These are phyloP conservation scores for Colletotrichum theobromicola DNA, from an alignment of 2,329 filamentous ascomycete genomes.

Conservation along the genomic window DNA sequence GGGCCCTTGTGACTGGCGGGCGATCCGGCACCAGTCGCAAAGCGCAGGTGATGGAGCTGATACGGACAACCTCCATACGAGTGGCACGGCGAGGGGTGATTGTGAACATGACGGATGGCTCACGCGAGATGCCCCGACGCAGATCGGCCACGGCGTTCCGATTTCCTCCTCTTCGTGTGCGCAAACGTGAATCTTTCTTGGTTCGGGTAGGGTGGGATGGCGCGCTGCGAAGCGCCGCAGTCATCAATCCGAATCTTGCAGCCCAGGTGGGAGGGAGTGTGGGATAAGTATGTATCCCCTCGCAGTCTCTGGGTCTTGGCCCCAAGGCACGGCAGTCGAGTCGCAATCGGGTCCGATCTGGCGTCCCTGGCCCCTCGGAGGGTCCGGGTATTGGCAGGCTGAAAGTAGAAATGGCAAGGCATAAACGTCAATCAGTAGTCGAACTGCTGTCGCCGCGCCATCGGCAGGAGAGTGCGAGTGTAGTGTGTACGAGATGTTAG, in stretches of 20 bases:
- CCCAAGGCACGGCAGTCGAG: background rate
- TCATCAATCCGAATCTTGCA: background rate
- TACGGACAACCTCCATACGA: background rate
- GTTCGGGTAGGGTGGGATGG: constrained; percentile 7
- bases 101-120: background rate
- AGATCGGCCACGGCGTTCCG: background rate
- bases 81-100: background rate
- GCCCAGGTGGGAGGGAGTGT: background rate
- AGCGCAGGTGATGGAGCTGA: background rate
- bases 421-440: background rate
- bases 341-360: constrained; percentile 10
- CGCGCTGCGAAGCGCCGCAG: constrained; percentile 4
- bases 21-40: background rate
- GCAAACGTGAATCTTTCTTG: background rate
- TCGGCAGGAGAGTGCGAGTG: background rate
- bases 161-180: background rate
- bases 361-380: background rate
- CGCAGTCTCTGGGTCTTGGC: background rate
- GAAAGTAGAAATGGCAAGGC: background rate
- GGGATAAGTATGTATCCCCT: background rate
- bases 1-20: background rate
- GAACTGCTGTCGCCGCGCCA: background rate
- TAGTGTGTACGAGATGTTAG: background rate
- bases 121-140: background rate
- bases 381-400: background rate